Percentiles rank a stretch among this genome's conserved stretches.
phyloP scores from a whole-genome alignment of 2,329 filamentous ascomycete genomes.

The Cercospora sp. region DNA sequence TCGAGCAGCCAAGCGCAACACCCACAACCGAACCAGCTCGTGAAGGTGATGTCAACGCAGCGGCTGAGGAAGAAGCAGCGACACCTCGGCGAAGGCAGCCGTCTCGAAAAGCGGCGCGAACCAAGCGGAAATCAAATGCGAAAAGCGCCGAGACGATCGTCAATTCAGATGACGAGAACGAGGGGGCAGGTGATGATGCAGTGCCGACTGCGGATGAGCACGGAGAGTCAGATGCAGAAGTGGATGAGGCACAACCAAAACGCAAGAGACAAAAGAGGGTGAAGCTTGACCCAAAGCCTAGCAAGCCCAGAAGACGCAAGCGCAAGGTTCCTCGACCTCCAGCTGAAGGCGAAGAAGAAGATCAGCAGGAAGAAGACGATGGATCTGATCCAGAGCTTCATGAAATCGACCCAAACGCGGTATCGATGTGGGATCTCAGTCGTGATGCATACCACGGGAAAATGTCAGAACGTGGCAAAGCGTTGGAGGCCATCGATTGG shows the following conservation, averaged over 20 bases:
- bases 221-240: conserved; percentile 3
- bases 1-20: conserved; percentile 16
- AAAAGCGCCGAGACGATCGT: conserved; percentile 25
- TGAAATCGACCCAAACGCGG: conserved; percentile 62
- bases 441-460: conserved; percentile 62
- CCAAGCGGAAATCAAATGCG: conserved; percentile 16
- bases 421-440: conserved; percentile 73
- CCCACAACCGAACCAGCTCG: conserved; percentile 20
- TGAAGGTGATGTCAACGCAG: neutral
- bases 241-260: conserved; percentile 8
- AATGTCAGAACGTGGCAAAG: conserved; percentile 71
- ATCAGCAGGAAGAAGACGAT: conserved; percentile 27
- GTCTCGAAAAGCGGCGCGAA: conserved; percentile 10
- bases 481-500: conserved; percentile 68
- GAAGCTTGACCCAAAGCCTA: conserved; percentile 18
- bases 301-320: conserved; percentile 13
- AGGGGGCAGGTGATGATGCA: conserved; percentile 3
- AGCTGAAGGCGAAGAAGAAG: conserved; percentile 15
- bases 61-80: conserved; percentile 8
- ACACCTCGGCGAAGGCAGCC: conserved; percentile 14
- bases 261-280: conserved; percentile 22
- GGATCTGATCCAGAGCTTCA: conserved; percentile 39
- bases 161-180: conserved; percentile 27
- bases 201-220: conserved; percentile 2
- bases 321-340: conserved; percentile 3